phyloP scores from a whole-genome alignment of 2,329 filamentous ascomycete genomes.

The Monilinia aucupariae region DNA sequence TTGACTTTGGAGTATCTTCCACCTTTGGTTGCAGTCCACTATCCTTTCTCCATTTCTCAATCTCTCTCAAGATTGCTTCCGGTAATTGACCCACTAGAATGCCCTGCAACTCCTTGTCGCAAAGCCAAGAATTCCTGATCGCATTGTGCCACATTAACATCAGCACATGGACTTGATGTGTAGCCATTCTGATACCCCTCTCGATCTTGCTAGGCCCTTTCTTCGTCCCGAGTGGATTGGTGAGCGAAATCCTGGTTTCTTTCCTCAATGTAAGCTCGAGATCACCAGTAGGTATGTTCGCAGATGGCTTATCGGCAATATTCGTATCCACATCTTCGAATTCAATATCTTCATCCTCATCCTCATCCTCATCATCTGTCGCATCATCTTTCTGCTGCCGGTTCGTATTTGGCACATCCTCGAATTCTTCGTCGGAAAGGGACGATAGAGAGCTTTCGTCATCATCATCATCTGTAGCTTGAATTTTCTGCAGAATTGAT shows the following conservation, averaged over 20 bases:
- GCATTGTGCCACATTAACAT: constrained; percentile 86
- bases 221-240: constrained; percentile 59
- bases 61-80: constrained; percentile 53
- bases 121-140: constrained; percentile 76
- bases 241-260: constrained; percentile 54
- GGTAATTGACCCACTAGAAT: constrained; percentile 71
- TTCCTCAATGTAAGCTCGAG: constrained; percentile 66
- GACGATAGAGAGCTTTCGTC: constrained; percentile 36
- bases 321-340: constrained; percentile 55
- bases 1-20: constrained; percentile 35
- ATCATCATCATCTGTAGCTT: constrained; percentile 41
- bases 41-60: constrained; percentile 67
- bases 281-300: constrained; percentile 54
- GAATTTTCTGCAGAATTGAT: constrained; percentile 42
- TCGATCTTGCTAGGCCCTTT: constrained; percentile 85
- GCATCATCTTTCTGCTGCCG: constrained; percentile 39
- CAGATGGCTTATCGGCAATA: constrained; percentile 34
- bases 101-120: constrained; percentile 68
- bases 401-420: constrained; percentile 44
- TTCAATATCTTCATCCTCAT: constrained; percentile 57
- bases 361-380: constrained; percentile 41
- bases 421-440: constrained; percentile 49
- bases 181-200: constrained; percentile 67
- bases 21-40: constrained; percentile 53
- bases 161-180: constrained; percentile 86